Base-by-base conservation (phyloP, 176 grass and related monocot genomes). In the Coix lacrymajobi region DNA sequence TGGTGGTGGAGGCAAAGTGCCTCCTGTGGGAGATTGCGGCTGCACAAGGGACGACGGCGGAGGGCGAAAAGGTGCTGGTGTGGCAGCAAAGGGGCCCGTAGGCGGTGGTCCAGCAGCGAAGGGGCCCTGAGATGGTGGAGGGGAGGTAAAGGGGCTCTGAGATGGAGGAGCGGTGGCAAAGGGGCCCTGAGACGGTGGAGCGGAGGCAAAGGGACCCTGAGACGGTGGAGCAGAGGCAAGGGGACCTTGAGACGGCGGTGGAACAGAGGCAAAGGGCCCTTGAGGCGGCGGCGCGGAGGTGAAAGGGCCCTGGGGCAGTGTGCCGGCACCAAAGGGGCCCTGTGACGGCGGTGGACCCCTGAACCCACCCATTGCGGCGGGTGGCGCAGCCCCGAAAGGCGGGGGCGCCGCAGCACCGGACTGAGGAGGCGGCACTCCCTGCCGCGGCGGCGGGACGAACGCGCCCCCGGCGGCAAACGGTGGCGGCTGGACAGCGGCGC, bases 61-160 rank as follows among this genome's bases (percentile, higher is more conserved):
- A 26, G 87, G 73, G 24, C 75, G 79, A 75, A 94, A 86, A 56
- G 88, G 88, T 10, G 71, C 43, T 4, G 64, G 83, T 28, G 26
- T 28, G 4, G 71, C 5, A 33, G 39, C 38, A 30, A 41, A 73
- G 12, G 75, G 76, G 4, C 78, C 60, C 12, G 37, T 12, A 15
- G 74, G 52, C 71, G 29, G 29, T 13, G 71, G 29, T 22, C 71
- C 71, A 34, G 71, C 71, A n/a, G 71, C 46, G 0, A 61, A 73
- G 31, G 75, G 76, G 10, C 33, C 67, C 30, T 46, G 16, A 17
- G 74, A 17, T 17, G 29, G 45, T 22, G 71, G 70, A 11, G 70
- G 1, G 1, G 70, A 32, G 40, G 62, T 5, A 6, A 77, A 81
- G 28, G 81, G 82, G 29, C 86, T 73, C 44, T 71, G 37, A 11